Conservation (phyloP, 441 rosid genomes). For the Isatis lusitanica region DNA sequence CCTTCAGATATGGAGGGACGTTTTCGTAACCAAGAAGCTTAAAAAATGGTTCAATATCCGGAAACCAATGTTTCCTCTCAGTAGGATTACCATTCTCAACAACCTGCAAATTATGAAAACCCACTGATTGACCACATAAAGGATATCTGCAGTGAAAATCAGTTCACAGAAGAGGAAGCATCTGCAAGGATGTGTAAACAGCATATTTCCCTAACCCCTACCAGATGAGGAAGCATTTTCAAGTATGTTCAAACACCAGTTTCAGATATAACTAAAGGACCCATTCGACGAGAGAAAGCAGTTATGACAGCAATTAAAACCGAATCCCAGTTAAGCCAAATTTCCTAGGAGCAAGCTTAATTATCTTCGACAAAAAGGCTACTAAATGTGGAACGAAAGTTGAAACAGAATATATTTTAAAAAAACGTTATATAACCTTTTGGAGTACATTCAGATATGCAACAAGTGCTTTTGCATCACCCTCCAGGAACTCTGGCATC, state of each 20-base stretch:
- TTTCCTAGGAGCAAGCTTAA: not conserved
- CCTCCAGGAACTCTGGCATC: conserved; percentile 93
- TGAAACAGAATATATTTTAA: conserved; percentile 4
- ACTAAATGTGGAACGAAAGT: not conserved
- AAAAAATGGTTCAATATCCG: conserved; percentile 91
- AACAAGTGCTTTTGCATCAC: conserved; percentile 96
- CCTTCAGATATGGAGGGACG: conserved; percentile 95
- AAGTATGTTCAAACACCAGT: not conserved
- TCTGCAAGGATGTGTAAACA: conserved; percentile 4
- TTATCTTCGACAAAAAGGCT: not conserved
- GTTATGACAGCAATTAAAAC: not conserved
- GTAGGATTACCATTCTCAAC: conserved; percentile 81
- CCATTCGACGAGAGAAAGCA: not conserved
- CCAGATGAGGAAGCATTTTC: not conserved
- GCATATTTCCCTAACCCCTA: not conserved
- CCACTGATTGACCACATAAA: conserved; percentile 11
- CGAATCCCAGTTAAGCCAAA: not conserved
- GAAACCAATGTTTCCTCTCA: conserved; percentile 93
- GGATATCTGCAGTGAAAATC: not conserved
- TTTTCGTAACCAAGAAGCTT: conserved; percentile 96
- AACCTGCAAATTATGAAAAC: conserved; percentile 22
- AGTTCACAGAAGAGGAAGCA: not conserved
- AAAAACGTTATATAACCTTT: conserved; percentile 60
- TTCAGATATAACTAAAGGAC: not conserved
- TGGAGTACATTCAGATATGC: conserved; percentile 94